Percentiles rank a stretch among this genome's conserved stretches.
phyloP scores from a whole-genome alignment of 352 stramenopile genomes.

The Pythium dissimile region DNA sequence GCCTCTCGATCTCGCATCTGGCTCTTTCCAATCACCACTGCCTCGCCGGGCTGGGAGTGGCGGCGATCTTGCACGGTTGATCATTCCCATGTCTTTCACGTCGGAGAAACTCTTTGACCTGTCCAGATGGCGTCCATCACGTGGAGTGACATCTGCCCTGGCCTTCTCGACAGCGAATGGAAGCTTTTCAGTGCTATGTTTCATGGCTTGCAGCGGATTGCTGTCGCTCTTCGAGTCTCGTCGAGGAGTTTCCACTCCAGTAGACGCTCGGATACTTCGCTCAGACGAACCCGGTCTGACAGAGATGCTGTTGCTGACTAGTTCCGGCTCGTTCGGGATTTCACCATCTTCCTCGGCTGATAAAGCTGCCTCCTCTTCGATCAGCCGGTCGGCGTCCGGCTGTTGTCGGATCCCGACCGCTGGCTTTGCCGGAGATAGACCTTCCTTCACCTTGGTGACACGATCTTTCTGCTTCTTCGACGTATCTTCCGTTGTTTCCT shows the following conservation, averaged over 20 bases:
- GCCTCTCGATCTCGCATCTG: neutral
- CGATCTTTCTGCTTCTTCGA: no score
- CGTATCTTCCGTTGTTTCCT: no score
- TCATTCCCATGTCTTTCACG: no score
- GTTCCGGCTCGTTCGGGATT: constrained; percentile 8
- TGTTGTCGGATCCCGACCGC: neutral
- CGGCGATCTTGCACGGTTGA: no score
- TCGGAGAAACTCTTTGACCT: neutral
- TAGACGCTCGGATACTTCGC: no score
- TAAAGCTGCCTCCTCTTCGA: constrained; percentile 1
- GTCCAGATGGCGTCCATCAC: neutral
- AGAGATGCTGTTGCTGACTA: no score
- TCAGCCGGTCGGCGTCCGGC: neutral
- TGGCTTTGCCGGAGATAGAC: neutral
- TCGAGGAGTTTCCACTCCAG: no score
- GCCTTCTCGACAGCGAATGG: neutral
- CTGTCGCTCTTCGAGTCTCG: constrained; percentile 4
- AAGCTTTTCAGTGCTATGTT: no score
- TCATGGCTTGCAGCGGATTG: no score
- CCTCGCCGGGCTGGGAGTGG: constrained; percentile 2
- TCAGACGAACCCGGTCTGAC: no score
- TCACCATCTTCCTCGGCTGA: constrained; percentile 19
- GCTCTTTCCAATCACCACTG: constrained; percentile 23
- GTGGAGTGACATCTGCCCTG: neutral
- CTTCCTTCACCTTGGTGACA: no score